Evolutionary conservation across 2,329 filamentous ascomycete genomes (phyloP).

Genomic region (Aspergillus hiratsukae): DNA sequence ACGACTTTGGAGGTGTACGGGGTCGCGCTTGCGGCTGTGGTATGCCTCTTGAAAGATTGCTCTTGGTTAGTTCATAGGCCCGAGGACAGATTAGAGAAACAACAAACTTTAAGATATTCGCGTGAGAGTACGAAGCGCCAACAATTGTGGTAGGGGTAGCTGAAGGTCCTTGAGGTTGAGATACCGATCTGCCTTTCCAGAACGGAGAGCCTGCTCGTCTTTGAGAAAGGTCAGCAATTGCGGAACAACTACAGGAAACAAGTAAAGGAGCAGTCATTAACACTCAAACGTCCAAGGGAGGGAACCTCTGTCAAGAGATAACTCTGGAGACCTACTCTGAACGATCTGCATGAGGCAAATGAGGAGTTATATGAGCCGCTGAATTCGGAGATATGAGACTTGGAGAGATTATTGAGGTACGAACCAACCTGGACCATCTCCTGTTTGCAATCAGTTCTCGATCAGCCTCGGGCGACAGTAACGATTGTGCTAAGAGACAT

Average conservation of each 20-base stretch:
- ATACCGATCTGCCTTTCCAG: constrained; percentile 63
- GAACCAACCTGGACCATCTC: constrained; percentile 99
- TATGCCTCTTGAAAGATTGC: constrained; percentile 21
- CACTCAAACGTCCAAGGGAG: neutral
- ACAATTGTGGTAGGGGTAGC: constrained; percentile 71
- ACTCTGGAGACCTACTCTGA: constrained; percentile 33
- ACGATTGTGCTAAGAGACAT: neutral
- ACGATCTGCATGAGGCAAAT: constrained; percentile 29
- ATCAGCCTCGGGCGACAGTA: neutral
- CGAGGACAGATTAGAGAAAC: constrained; percentile 10
- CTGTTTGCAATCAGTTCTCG: constrained; percentile 43
- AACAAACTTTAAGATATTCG: constrained; percentile 79
- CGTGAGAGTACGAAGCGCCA: constrained; percentile 92
- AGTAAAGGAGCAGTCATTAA: constrained; percentile 2
- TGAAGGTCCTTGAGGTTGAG: constrained; percentile 51
- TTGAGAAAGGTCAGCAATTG: constrained; percentile 15
- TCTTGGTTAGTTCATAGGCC: neutral
- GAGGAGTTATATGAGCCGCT: constrained; percentile 20
- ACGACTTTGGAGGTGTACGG: constrained; percentile 65
- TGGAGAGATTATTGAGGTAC: constrained; percentile 39
- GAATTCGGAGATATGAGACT: constrained; percentile 6
- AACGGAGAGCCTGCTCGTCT: constrained; percentile 81
- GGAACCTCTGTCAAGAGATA: neutral
- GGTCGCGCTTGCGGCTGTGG: constrained; percentile 56
- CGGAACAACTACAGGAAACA: neutral